Conservation (phyloP, 768 basidiomycete genomes). For the Arthromyces matolae region DNA sequence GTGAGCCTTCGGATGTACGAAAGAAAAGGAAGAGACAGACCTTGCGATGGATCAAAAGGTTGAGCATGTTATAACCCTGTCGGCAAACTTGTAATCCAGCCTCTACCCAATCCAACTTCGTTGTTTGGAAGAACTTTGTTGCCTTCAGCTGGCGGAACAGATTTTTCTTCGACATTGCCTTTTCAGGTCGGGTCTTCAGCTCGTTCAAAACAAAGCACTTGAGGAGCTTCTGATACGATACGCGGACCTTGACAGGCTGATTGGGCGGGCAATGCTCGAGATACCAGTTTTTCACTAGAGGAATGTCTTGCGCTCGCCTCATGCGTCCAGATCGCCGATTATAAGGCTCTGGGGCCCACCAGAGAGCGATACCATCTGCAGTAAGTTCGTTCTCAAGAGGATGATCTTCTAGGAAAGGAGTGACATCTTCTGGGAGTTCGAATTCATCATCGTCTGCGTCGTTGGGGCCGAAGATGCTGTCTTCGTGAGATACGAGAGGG, state of each 20-base stretch:
- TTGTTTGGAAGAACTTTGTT: conserved; percentile 99
- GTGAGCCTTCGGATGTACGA: not conserved
- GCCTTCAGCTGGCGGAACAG: conserved; percentile 93
- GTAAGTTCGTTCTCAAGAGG: conserved; percentile 87
- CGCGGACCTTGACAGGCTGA: conserved; percentile 96
- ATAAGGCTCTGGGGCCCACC: conserved; percentile 99
- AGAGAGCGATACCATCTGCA: conserved; percentile 94
- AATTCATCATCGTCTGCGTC: conserved; percentile 85
- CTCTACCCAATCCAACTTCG: conserved; percentile 97
- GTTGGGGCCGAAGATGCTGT: conserved; percentile 86
- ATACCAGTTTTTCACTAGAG: conserved; percentile 98
- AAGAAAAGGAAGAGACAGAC: conserved; percentile 36
- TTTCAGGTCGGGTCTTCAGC: conserved; percentile 82
- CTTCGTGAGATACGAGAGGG: conserved; percentile 84
- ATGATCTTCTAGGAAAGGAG: conserved; percentile 78
- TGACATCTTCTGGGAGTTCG: conserved; percentile 70
- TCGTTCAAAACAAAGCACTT: conserved; percentile 97
- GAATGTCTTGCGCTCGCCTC: conserved; percentile 92
- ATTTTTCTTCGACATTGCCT: conserved; percentile 98
- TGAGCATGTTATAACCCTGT: conserved; percentile 99
- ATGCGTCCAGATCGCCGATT: conserved; percentile 88
- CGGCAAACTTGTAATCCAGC: conserved; percentile 97
- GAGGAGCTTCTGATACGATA: conserved; percentile 96
- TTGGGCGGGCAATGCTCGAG: conserved; percentile 96
- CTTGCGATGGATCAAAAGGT: conserved; percentile 98